Evolutionary conservation across 169 alveolate genomes (phyloP).

Genomic region (Cryptosporidium xiaoi): DNA sequence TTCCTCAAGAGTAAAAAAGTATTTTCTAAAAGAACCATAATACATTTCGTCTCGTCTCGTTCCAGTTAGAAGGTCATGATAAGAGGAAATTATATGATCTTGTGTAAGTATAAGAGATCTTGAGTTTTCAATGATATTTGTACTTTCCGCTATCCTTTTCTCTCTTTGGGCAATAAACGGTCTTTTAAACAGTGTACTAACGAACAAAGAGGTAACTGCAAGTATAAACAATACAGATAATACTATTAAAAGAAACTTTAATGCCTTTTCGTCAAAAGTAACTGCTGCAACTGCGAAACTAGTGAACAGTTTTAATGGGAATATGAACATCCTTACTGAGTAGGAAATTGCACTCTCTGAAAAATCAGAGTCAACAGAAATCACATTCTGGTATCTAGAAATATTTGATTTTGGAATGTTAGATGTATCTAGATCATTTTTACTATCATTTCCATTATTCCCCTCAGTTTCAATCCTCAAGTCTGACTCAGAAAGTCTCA

Average conservation of each 20-base stretch:
- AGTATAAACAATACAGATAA: constrained; percentile 15
- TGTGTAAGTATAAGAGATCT: constrained; percentile 56
- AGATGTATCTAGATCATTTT: neutral
- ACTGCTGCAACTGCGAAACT: constrained; percentile 43
- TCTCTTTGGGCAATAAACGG: constrained; percentile 71
- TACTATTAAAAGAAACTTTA: constrained; percentile 6
- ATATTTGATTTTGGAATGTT: constrained; percentile 34
- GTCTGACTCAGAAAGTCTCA: constrained; percentile 35
- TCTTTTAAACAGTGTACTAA: constrained; percentile 53
- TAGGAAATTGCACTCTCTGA: constrained; percentile 60
- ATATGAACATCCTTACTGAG: constrained; percentile 29
- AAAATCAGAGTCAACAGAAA: constrained; percentile 56
- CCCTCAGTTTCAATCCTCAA: neutral
- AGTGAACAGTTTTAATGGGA: constrained; percentile 15
- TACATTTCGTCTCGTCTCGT: constrained; percentile 60
- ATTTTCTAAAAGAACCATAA: constrained; percentile 61
- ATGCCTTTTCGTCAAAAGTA: constrained; percentile 26
- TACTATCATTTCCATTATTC: neutral
- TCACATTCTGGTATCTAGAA: constrained; percentile 58
- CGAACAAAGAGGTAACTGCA: constrained; percentile 19
- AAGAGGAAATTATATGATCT: constrained; percentile 35
- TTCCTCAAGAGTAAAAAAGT: constrained; percentile 63
- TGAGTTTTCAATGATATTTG: constrained; percentile 42
- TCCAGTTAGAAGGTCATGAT: constrained; percentile 11
- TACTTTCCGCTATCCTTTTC: constrained; percentile 54